Percentiles rank a stretch among this genome's conserved stretches.
Conservation (phyloP, 495 filamentous ascomycete species). For the Trypethelium eluteriae region DNA sequence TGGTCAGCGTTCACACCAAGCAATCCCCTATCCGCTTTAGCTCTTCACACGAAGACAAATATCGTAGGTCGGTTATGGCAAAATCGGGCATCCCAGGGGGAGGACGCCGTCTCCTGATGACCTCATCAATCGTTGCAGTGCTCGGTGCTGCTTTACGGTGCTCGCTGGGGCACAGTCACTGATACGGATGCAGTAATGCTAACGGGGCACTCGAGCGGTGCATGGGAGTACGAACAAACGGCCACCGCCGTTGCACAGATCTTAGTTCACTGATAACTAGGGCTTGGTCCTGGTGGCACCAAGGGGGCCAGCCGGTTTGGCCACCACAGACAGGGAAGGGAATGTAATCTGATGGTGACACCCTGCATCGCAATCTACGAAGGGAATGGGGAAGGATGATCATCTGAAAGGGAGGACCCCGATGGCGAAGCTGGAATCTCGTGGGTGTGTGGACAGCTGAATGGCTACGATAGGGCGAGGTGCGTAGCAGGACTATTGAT, state of each 20-base stretch:
- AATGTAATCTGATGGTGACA: slow-evolving; percentile 6
- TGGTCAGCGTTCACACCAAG: not conserved
- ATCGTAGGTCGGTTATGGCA: too few species aligned
- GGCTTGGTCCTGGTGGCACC: too few species aligned
- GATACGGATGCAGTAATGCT: not conserved
- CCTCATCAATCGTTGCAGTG: not conserved
- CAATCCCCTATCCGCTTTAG: not conserved
- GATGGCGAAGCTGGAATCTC: not conserved
- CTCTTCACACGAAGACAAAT: not conserved
- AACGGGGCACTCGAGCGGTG: not conserved
- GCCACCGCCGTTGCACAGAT: not conserved
- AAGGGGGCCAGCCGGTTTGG: not conserved
- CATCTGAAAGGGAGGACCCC: not conserved
- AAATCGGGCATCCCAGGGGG: too few species aligned
- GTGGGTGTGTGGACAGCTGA: not conserved
- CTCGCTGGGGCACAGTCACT: too few species aligned
- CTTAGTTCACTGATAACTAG: not conserved
- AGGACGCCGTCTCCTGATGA: not conserved
- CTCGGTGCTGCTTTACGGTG: not conserved
- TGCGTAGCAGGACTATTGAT: too few species aligned
- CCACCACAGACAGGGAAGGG: not conserved
- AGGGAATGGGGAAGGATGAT: not conserved
- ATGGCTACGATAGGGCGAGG: too few species aligned
- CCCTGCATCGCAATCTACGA: not conserved
- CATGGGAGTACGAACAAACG: not conserved